Percentiles rank a stretch among this genome's conserved stretches.
Conservation (phyloP, 305 asterid genomes). For the Fraxinus paxiana region DNA sequence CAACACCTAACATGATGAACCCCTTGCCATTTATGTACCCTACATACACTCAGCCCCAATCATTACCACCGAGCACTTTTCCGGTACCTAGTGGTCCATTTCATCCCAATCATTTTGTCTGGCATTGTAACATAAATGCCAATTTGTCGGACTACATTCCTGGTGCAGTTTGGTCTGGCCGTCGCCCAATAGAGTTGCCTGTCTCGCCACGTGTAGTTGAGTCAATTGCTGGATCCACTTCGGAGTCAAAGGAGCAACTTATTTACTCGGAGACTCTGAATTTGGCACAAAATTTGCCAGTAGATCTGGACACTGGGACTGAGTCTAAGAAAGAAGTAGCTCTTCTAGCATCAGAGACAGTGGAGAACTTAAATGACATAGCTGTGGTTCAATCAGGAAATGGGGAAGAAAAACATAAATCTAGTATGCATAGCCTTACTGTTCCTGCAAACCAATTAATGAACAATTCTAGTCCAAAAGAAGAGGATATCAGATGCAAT, state of each 20-base stretch:
- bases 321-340: slow-evolving; percentile 56
- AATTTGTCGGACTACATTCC: slow-evolving; percentile 59
- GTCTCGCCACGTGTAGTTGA: slow-evolving; percentile 62
- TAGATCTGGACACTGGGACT: slow-evolving; percentile 53
- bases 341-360: slow-evolving; percentile 54
- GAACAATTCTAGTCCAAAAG: slow-evolving; percentile 37
- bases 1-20: slow-evolving; percentile 83
- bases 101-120: slow-evolving; percentile 71
- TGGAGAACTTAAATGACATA: slow-evolving; percentile 41
- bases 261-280: slow-evolving; percentile 46
- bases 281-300: slow-evolving; percentile 48
- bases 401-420: slow-evolving; percentile 32
- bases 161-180: slow-evolving; percentile 67
- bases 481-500: slow-evolving; percentile 30
- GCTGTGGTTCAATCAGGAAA: slow-evolving; percentile 41
- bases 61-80: slow-evolving; percentile 57
- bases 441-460: slow-evolving; percentile 35
- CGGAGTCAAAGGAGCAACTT: slow-evolving; percentile 41
- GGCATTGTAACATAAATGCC: slow-evolving; percentile 69
- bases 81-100: slow-evolving; percentile 58
- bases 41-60: slow-evolving; percentile 67
- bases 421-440: slow-evolving; percentile 37
- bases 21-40: slow-evolving; percentile 88
- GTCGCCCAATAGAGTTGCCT: slow-evolving; percentile 67
- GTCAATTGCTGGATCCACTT: slow-evolving; percentile 43